Evolutionary conservation across 306 rosid genomes (phyloP).

Genomic region (cucumber (Cucumis sativus)): DNA sequence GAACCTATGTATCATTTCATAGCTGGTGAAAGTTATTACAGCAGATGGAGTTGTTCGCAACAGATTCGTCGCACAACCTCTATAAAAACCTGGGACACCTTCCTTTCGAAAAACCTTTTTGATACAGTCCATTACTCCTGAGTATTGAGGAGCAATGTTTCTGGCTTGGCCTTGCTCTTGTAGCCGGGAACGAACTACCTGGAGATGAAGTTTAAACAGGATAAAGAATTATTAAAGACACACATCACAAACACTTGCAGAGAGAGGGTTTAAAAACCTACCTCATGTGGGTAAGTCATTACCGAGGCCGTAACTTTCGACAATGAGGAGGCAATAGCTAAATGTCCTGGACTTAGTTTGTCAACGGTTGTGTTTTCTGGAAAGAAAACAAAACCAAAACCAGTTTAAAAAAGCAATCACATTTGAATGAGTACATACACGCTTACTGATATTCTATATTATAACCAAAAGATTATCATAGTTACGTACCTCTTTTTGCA

Average conservation of each 20-base stretch:
- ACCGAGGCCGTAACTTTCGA: conserved; percentile 78
- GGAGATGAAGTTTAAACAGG: conserved; percentile 2
- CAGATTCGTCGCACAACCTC: conserved; percentile 84
- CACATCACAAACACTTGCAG: neutral
- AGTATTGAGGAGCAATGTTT: conserved; percentile 24
- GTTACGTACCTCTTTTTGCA: conserved; percentile 53
- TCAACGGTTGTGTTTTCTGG: conserved; percentile 71
- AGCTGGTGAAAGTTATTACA: conserved; percentile 83
- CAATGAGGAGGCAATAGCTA: conserved; percentile 68
- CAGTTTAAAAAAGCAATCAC: conserved; percentile 14
- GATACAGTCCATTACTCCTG: conserved; percentile 69
- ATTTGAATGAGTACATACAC: too few relatives aligned
- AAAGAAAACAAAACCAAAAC: neutral
- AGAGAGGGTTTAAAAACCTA: conserved; percentile 12
- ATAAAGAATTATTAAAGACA: neutral
- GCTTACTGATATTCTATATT: neutral
- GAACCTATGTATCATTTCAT: conserved; percentile 78
- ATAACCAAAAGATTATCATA: neutral
- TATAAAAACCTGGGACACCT: conserved; percentile 75
- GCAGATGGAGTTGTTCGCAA: conserved; percentile 93
- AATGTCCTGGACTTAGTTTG: conserved; percentile 45
- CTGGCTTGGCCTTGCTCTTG: conserved; percentile 94
- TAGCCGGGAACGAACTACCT: conserved; percentile 84
- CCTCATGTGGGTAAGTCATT: conserved; percentile 90
- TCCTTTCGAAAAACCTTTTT: conserved; percentile 72